Evolutionary conservation across 2,329 filamentous ascomycete species (phyloP), one percentile per base, ranked within the genome.

Genomic region (Exophiala sp.): DNA sequence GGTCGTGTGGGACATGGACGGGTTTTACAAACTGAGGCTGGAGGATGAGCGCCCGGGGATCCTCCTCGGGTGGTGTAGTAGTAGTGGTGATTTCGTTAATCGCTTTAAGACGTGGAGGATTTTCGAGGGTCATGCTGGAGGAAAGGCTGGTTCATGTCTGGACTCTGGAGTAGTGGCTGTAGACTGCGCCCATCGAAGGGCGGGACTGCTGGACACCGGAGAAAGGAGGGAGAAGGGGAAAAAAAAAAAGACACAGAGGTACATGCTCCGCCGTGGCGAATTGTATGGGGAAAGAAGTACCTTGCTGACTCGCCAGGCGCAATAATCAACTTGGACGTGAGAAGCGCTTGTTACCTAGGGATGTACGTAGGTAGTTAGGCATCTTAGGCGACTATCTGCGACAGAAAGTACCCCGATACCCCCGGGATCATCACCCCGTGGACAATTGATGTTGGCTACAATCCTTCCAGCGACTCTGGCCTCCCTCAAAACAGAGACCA

Each of bases 261-360:
- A 46, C 49, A 47, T 30, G 16, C 14, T 27, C 37, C 29, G 44
- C 40, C 44, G 35, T 35, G 23, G 44, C 32, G 27, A 47, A 47
- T 47, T 47, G 39, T 52, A 52, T 47, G 39, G 49, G 32, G 46
- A 41, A 32, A 9, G 21, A 43, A 19, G 44, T 46, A 46, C 44
- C 44, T 32, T n/a, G 29, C 29, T 27, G 24, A 6, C 24, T 27
- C n/a, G n/a, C n/a, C n/a, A n/a, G n/a, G n/a, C n/a, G n/a, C n/a
- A n/a, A n/a, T n/a, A n/a, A n/a, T n/a, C n/a, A n/a, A n/a, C n/a
- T n/a, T n/a, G n/a, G n/a, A n/a, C n/a, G n/a, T n/a, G n/a, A n/a
- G n/a, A n/a, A n/a, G n/a, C n/a, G n/a, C n/a, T n/a, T n/a, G n/a
- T n/a, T n/a, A n/a, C n/a, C n/a, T n/a, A n/a, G n/a, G n/a, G n/a